Percentiles rank a stretch among this genome's conserved stretches.
phyloP scores from a whole-genome alignment of 345 rosid genomes.

The Alliaria petiolata region DNA sequence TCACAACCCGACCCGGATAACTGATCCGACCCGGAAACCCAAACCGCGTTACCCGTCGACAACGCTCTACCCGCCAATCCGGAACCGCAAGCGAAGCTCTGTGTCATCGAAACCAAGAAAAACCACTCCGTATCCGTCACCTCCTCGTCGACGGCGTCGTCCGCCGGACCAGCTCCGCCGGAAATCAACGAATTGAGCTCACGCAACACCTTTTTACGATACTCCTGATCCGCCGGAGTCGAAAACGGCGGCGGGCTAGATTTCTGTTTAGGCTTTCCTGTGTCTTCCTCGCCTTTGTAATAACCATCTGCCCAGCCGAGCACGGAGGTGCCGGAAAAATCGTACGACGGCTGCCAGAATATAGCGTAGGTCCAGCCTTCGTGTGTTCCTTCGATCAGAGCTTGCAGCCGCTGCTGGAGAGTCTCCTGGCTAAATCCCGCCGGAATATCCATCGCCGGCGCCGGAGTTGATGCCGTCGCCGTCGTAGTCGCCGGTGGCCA shows the following conservation, averaged over 20 bases:
- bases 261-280: constrained; percentile 39
- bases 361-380: constrained; percentile 97
- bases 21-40: constrained; percentile 71
- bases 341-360: constrained; percentile 92
- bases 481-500: constrained; percentile 58
- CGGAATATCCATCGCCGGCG: constrained; percentile 3
- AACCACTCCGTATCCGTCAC: constrained; percentile 99
- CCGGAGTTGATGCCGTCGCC: neutral
- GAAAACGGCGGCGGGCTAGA: constrained; percentile 30
- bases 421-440: constrained; percentile 63
- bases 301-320: constrained; percentile 98
- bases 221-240: constrained; percentile 67
- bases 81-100: constrained; percentile 64
- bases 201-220: constrained; percentile 72
- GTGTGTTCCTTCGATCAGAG: constrained; percentile 68
- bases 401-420: constrained; percentile 87
- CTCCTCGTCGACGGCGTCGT: constrained; percentile 83
- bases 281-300: constrained; percentile 85
- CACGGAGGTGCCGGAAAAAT: constrained; percentile 53
- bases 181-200: constrained; percentile 89
- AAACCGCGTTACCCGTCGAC: constrained; percentile 50
- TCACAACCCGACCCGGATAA: constrained; percentile 65
- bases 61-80: constrained; percentile 83
- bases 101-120: constrained; percentile 92
- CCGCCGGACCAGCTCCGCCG: constrained; percentile 46